Base-by-base conservation (phyloP, 2,329 filamentous ascomycete genomes). In the Epichloe amarillans region DNA sequence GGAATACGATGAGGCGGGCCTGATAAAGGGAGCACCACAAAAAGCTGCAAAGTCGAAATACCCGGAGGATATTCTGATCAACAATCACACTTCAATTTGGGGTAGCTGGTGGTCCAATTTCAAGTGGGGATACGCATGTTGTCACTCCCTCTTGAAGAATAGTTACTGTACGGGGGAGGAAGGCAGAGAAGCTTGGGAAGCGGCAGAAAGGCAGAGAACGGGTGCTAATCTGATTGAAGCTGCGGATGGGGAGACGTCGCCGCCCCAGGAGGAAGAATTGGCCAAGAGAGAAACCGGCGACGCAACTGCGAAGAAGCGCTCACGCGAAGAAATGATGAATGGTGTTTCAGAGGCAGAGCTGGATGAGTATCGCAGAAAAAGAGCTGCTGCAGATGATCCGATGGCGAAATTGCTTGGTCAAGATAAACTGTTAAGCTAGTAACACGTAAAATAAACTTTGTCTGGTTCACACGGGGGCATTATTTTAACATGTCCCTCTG, bases 51-150 rank as follows among this genome's bases (percentile, higher is more conserved):
- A 86, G 65, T 95, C 88, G 40, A 97, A 96, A 64, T 98, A 98
- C 62, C 69, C 83, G 4, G 93, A 98, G 63, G 88, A 98, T 61
- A 75, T 96, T 0, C 72, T 86, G 50, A 78, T 85, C 64, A 91
- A 95, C 71, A 98, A 98, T 62, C 93, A 98, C 69, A 88, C 81
- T 3, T 84, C 85, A 0, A 84, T 95, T 3, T 98, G 89, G 87
- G 93, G 93, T 46, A 95, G 89, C 61, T 98, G 93, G 93, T 98
- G 93, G 93, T 80, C 82, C 49, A 83, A 88, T 62, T 97, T 96
- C 70, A 79, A 84, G 67, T 98, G 93, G 93, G 93, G 93, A 1
- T 98, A 95, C 67, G 79, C 86, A 21, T 98, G 93, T 67, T 98
- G 93, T 72, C 89, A 94, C 65, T 95, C 89, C 0, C 84, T 82